Evolutionary conservation across 495 filamentous ascomycete genomes (phyloP).

Genomic region (Lasiosphaeria ovina): DNA sequence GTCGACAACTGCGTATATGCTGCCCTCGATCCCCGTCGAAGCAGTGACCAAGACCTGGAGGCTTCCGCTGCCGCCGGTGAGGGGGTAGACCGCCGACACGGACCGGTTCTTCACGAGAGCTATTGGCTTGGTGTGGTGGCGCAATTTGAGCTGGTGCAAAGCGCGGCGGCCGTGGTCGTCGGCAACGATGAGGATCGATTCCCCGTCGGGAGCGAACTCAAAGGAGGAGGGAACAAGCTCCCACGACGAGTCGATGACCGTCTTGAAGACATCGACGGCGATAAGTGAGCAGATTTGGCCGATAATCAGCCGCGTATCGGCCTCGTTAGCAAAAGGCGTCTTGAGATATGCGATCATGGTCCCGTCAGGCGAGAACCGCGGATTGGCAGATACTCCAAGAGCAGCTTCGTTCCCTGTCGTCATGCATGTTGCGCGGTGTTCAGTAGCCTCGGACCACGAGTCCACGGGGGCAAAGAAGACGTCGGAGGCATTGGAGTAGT

Average conservation of each 20-base stretch:
- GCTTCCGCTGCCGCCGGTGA: constrained; percentile 13
- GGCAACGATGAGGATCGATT: constrained; percentile 25
- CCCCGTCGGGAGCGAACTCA: constrained; percentile 21
- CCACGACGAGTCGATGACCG: constrained; percentile 18
- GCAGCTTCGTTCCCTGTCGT: constrained; percentile 4
- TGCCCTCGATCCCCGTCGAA: constrained; percentile 29
- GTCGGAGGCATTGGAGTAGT: constrained; percentile 6
- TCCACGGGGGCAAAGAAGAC: constrained; percentile 26
- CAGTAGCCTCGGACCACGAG: constrained; percentile 17
- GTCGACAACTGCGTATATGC: constrained; percentile 26
- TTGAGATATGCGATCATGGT: constrained; percentile 25
- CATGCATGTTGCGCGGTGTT: constrained; percentile 18
- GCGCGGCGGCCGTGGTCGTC: constrained; percentile 22
- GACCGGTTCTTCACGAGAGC: constrained; percentile 17
- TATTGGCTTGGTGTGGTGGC: constrained; percentile 16
- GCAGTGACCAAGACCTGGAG: constrained; percentile 21
- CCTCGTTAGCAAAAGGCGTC: neutral
- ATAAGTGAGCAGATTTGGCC: constrained; percentile 15
- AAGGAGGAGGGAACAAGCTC: constrained; percentile 16
- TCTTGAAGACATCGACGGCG: constrained; percentile 23
- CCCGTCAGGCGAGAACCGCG: constrained; percentile 28
- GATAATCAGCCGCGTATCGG: constrained; percentile 17
- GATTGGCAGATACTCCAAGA: constrained; percentile 12
- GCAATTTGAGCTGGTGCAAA: constrained; percentile 26
- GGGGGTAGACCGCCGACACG: constrained; percentile 16